phyloP scores from a whole-genome alignment of 2,329 filamentous ascomycete genomes.

The Talaromyces sp. region DNA sequence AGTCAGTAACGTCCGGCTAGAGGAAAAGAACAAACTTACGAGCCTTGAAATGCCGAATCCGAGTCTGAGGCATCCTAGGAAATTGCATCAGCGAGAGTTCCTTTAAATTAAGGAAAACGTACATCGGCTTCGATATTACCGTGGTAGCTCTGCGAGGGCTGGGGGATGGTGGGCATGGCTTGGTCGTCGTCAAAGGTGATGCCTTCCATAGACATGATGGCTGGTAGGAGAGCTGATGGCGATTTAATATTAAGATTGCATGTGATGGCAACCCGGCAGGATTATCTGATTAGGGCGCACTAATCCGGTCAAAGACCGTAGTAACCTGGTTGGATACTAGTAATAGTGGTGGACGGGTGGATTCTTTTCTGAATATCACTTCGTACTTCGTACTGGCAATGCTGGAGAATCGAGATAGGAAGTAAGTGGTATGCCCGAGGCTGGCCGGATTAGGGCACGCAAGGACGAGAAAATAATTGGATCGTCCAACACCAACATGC shows the following conservation, averaged over 20 bases:
- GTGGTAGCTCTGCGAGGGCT: slow-evolving; percentile 4
- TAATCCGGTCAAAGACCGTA: background rate
- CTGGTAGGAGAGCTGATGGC: background rate
- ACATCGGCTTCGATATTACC: slow-evolving; percentile 12
- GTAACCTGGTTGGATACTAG: too few relatives aligned
- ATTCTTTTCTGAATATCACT: too few relatives aligned
- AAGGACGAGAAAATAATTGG: background rate
- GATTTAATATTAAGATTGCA: background rate
- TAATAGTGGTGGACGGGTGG: too few relatives aligned
- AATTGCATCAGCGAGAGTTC: background rate
- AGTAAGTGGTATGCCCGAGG: background rate
- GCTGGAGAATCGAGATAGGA: too few relatives aligned
- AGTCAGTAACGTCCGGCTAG: background rate
- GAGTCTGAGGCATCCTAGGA: slow-evolving; percentile 3
- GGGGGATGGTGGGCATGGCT: slow-evolving; percentile 2
- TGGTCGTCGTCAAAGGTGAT: background rate
- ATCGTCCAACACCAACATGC: background rate
- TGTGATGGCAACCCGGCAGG: background rate
- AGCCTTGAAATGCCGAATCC: slow-evolving; percentile 13
- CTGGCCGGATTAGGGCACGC: background rate
- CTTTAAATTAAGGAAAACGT: background rate
- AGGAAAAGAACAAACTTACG: slow-evolving; percentile 4
- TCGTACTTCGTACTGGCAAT: too few relatives aligned
- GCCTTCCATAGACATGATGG: background rate
- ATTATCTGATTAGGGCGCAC: too few relatives aligned